Evolutionary conservation across 306 rosid genomes (phyloP).

Genomic region (Lagenaria siceraria): DNA sequence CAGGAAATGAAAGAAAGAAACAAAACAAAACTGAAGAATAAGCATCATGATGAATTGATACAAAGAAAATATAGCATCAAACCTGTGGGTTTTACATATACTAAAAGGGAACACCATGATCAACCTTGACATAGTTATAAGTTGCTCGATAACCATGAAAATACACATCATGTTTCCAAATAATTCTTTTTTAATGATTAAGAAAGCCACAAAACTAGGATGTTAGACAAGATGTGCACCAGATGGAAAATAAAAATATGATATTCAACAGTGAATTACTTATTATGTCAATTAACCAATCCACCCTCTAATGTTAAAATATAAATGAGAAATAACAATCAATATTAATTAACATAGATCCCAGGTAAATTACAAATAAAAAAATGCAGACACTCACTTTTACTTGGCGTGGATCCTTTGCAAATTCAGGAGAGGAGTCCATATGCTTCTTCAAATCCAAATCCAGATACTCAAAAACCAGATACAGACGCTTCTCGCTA

Average conservation of each 20-base stretch:
- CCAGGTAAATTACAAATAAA: neutral
- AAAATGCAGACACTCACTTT: constrained; percentile 39
- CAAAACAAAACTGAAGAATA: neutral
- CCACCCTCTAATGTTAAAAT: neutral
- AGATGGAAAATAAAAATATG: neutral
- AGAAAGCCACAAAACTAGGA: neutral
- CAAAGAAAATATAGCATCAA: neutral
- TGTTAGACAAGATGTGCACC: neutral
- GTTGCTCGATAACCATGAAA: neutral
- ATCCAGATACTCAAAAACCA: constrained; percentile 94
- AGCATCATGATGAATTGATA: neutral
- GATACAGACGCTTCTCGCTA: constrained; percentile 84
- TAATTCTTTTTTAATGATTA: neutral
- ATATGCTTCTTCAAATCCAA: constrained; percentile 95
- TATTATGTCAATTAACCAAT: neutral
- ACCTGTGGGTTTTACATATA: neutral
- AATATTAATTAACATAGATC: neutral
- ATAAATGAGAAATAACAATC: neutral
- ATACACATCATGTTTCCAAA: neutral
- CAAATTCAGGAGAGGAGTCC: constrained; percentile 92
- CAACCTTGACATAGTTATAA: neutral
- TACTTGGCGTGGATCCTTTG: constrained; percentile 73
- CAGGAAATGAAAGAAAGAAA: neutral
- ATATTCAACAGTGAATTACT: neutral
- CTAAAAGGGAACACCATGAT: neutral